Percentiles rank a stretch among this genome's conserved stretches.
Evolutionary conservation across 768 basidiomycete species (phyloP).

Genomic region (Jaapia argillacea): DNA sequence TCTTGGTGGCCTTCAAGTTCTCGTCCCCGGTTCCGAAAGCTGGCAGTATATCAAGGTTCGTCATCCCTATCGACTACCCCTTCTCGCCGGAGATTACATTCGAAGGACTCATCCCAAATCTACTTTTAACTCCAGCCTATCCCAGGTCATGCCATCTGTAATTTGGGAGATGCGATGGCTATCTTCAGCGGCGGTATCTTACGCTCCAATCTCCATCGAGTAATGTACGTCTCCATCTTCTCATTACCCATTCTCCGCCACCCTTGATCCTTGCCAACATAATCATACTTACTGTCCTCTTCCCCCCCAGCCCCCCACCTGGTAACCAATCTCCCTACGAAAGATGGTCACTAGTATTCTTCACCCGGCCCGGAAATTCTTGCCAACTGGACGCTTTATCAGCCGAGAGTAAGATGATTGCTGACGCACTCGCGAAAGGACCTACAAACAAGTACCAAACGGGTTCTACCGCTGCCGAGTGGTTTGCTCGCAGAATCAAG

Average conservation of each 20-base stretch:
- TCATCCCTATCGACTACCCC: too few relatives aligned
- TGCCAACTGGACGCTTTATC: constrained; percentile 39
- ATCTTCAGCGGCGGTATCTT: constrained; percentile 57
- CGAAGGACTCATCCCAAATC: background rate
- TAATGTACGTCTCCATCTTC: constrained; percentile 28
- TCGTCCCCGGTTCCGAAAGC: constrained; percentile 45
- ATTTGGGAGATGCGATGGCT: constrained; percentile 51
- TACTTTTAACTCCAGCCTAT: constrained; percentile 26
- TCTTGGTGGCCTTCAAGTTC: constrained; percentile 61
- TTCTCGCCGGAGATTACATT: background rate
- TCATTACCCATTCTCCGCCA: background rate
- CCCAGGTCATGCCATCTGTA: constrained; percentile 48
- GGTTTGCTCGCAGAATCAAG: constrained; percentile 31
- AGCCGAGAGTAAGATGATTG: constrained; percentile 40
- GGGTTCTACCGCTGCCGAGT: constrained; percentile 26
- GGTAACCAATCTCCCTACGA: constrained; percentile 39
- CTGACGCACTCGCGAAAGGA: constrained; percentile 25
- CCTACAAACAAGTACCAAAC: constrained; percentile 24
- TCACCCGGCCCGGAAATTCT: constrained; percentile 50
- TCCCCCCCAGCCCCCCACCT: constrained; percentile 34
- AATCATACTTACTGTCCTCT: constrained; percentile 2
- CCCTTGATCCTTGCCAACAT: too few relatives aligned
- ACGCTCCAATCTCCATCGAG: constrained; percentile 54
- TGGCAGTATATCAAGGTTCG: constrained; percentile 62
- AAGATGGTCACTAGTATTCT: constrained; percentile 63